These are phyloP conservation scores for Sequoia sempervirens DNA, from an alignment of 75 land plant species.

Conservation along the genomic window DNA sequence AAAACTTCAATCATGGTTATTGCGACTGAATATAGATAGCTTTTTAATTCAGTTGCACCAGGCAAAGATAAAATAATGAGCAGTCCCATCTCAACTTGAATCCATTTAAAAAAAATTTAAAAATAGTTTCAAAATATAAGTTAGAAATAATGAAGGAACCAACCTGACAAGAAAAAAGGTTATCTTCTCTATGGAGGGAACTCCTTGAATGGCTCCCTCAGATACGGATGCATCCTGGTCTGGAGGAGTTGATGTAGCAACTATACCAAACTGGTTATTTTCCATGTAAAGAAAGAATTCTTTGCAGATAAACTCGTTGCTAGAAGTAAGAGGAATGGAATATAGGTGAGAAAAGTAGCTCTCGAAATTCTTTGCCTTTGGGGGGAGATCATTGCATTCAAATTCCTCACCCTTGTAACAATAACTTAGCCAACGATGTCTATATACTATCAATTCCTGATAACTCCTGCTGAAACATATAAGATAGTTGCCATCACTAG, in stretches of 20 bases:
- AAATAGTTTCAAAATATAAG: neutral
- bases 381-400: conserved; percentile 51
- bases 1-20: neutral
- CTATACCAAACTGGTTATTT: conserved; percentile 66
- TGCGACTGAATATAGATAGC: neutral
- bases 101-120: neutral
- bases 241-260: conserved; percentile 89
- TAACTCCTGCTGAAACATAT: conserved; percentile 74
- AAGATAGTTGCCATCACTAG: conserved; percentile 88
- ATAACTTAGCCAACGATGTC: conserved; percentile 73
- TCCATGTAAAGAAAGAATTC: conserved; percentile 85
- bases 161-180: conserved; percentile 82
- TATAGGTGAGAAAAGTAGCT: conserved; percentile 81
- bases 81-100: neutral
- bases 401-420: conserved; percentile 55
- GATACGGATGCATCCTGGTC: conserved; percentile 51
- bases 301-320: conserved; percentile 76
- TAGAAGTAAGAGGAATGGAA: conserved; percentile 55
- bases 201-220: conserved; percentile 67
- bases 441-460: conserved; percentile 80
- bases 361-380: conserved; percentile 69
- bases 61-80: neutral
- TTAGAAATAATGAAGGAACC: neutral
- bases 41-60: neutral
- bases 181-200: conserved; percentile 87